Conservation (phyloP, 1,284 basidiomycete genomes). For the Irpex sp. region DNA sequence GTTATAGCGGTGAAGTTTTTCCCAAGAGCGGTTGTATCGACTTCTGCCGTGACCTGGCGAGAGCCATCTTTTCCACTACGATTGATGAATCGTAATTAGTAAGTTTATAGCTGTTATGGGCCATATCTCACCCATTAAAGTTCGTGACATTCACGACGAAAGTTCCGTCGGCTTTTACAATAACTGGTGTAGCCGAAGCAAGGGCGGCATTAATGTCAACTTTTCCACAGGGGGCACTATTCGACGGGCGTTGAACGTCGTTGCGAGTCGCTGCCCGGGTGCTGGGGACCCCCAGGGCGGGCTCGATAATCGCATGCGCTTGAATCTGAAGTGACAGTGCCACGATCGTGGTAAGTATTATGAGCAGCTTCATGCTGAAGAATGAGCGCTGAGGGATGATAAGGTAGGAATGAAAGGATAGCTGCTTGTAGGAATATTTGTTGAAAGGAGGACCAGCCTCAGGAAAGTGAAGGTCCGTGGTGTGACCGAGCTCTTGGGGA, state of each 20-base stretch:
- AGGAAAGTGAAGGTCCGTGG: too few species aligned
- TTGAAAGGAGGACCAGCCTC: neutral
- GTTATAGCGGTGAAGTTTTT: slow-evolving; percentile 32
- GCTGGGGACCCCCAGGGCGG: slow-evolving; percentile 21
- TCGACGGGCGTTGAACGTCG: slow-evolving; percentile 44
- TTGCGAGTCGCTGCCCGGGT: slow-evolving; percentile 34
- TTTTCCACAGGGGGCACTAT: slow-evolving; percentile 39
- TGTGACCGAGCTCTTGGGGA: neutral
- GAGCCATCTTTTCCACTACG: slow-evolving; percentile 46
- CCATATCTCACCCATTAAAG: slow-evolving; percentile 41
- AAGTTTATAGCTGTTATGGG: neutral
- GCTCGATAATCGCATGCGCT: slow-evolving; percentile 44
- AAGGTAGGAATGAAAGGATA: neutral
- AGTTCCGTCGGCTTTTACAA: slow-evolving; percentile 36
- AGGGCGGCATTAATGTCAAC: slow-evolving; percentile 38
- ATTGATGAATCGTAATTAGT: neutral
- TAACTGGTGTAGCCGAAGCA: slow-evolving; percentile 37
- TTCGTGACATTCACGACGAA: slow-evolving; percentile 42
- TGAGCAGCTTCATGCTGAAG: neutral
- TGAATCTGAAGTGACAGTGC: slow-evolving; percentile 21
- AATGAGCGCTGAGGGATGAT: neutral
- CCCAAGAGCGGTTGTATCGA: slow-evolving; percentile 37
- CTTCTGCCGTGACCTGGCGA: slow-evolving; percentile 35
- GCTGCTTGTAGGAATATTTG: neutral
- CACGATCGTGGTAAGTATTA: neutral